Base-by-base conservation (phyloP, 2,329 filamentous ascomycete species). In the Cladobotryum protrusum region DNA sequence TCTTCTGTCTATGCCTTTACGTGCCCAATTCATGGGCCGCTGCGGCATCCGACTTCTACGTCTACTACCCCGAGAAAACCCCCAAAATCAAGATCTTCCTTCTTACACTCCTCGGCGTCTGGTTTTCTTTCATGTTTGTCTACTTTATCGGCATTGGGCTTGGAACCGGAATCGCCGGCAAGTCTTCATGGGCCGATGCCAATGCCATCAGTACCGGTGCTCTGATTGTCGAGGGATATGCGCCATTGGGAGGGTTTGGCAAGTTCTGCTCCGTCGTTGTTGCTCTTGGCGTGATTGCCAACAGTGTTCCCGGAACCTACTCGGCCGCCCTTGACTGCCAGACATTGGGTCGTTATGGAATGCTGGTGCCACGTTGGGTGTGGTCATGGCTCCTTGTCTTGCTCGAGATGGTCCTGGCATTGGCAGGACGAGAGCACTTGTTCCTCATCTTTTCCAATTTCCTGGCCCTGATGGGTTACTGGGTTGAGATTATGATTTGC, bases 31-130 rank as follows among this genome's bases (percentile, higher is more conserved):
- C 63, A 1, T 93, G 88, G 87, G 82, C 84, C 1, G 78, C 78
- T 6, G 87, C 84, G 52, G 86, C 87, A 0, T 83, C 86, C 8
- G 87, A 92, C 62, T 92, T 90, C 65, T 89, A 85, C 18, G 85
- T 89, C 45, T 91, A 91, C 67, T 87, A 90, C 59, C 86, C 86
- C 0, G 71, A 74, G 3, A 73, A 68, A 19, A 81, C 81, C 37
- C 77, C 78, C 29, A 76, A 80, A 18, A 64, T 64, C 39, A 81
- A 82, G 53, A 74, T 90, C 53, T 92, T 91, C 67, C 59, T 79
- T 52, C 82, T 81, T 62, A 87, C 86, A 29, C 87, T 83, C 64
- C 63, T 72, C 19, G 88, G 88, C 9, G 73, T 93, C 13, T 78
- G 86, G 55, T 47, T 56, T 3, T 50, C 64, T 1, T 68, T 87